These are phyloP conservation scores for Neoscytalidium dimidiatum DNA, from an alignment of 2,329 filamentous ascomycete species.

Conservation along the genomic window DNA sequence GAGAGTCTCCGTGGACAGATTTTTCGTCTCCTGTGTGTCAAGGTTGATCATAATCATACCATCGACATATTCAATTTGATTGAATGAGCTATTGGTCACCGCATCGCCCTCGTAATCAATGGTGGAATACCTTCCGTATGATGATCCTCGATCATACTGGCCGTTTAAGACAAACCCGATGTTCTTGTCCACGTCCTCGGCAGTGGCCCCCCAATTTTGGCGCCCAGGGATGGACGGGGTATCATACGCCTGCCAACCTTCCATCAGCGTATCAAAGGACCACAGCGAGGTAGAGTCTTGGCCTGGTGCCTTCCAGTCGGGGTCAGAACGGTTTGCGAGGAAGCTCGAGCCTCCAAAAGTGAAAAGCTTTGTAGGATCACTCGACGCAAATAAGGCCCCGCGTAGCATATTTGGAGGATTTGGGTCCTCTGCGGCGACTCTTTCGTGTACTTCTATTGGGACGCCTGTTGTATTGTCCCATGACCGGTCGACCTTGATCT, in stretches of 20 bases:
- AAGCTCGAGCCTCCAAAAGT: slow-evolving; percentile 37
- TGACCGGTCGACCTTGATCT: slow-evolving; percentile 30
- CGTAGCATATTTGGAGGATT: slow-evolving; percentile 29
- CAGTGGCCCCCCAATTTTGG: slow-evolving; percentile 28
- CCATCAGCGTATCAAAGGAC: slow-evolving; percentile 29
- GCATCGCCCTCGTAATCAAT: background rate
- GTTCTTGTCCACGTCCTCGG: background rate
- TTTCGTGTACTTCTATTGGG: slow-evolving; percentile 26
- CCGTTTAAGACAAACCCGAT: background rate
- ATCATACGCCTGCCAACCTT: slow-evolving; percentile 26
- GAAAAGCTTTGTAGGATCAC: slow-evolving; percentile 29
- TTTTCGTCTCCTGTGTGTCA: background rate
- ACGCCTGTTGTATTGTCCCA: slow-evolving; percentile 35
- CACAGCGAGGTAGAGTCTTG: slow-evolving; percentile 33
- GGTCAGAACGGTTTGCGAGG: slow-evolving; percentile 31
- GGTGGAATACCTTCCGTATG: background rate
- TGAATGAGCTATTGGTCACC: background rate
- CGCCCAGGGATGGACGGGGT: slow-evolving; percentile 40
- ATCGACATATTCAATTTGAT: background rate
- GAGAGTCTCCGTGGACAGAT: background rate
- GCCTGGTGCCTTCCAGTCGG: slow-evolving; percentile 29
- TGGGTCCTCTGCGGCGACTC: slow-evolving; percentile 25
- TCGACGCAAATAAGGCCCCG: slow-evolving; percentile 32
- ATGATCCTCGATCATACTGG: background rate
- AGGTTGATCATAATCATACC: background rate